These are phyloP conservation scores for Leptographium flavum DNA, from an alignment of 2,329 filamentous ascomycete genomes.

Conservation along the genomic window DNA sequence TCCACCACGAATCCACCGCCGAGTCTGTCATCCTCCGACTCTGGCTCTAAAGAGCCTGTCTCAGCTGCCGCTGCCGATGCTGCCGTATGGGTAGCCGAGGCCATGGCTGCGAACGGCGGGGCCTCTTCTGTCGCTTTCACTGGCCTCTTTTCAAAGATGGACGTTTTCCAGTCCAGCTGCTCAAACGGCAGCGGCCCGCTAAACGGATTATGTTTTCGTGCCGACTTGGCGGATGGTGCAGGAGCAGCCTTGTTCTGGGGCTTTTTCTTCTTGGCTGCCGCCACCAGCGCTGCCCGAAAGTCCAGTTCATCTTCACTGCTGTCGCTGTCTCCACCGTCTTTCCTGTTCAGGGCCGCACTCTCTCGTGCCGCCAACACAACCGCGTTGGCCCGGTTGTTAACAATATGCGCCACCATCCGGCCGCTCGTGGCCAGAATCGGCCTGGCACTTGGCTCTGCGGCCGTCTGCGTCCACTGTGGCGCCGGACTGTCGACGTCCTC, in stretches of 20 bases:
- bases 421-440: constrained; percentile 37
- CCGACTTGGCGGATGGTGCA: constrained; percentile 23
- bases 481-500: constrained; percentile 38
- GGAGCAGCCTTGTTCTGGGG: constrained; percentile 15
- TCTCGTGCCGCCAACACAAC: constrained; percentile 21
- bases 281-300: constrained; percentile 59
- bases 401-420: constrained; percentile 55
- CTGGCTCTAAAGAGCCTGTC: constrained; percentile 14
- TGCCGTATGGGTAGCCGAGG: background rate
- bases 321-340: background rate
- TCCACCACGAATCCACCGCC: constrained; percentile 49
- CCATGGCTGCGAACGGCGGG: background rate
- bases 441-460: constrained; percentile 29
- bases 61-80: constrained; percentile 7
- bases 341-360: background rate
- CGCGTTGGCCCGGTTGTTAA: constrained; percentile 59
- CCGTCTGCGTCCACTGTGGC: constrained; percentile 43
- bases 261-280: constrained; percentile 42
- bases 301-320: constrained; percentile 70
- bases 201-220: constrained; percentile 50
- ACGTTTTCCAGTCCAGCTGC: constrained; percentile 58
- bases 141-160: constrained; percentile 32
- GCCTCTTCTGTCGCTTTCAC: constrained; percentile 10
- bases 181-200: constrained; percentile 83
- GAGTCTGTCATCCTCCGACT: constrained; percentile 28